Base-by-base conservation (phyloP, 306 rosid genomes). In the Acacia acuminata region DNA sequence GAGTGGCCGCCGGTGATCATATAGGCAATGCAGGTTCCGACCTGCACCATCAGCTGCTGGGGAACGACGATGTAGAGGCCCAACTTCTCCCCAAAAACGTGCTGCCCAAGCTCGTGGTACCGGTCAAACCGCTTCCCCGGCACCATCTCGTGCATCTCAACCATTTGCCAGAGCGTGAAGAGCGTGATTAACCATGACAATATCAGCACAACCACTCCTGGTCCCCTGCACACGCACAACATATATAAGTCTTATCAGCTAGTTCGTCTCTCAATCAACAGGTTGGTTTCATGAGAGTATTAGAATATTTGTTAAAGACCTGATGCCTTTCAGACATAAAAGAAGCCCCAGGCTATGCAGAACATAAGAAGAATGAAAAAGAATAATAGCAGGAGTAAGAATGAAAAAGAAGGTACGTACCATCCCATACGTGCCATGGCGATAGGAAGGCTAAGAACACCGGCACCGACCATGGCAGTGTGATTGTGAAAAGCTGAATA, bases 401-500 rank as follows among this genome's bases (percentile, higher is more conserved):
- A n/a, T n/a, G 19, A 9, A 67, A 24, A 36, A 15, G 47, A 20
- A 19, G 14, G 5, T 24, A 44, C 58, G 3, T 85, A 95, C 98
- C 97, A 95, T 66, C 98, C 98, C 45, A 93, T 90, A 53, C 87
- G 82, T 0, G 97, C 36, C 94, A 95, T 84, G 81, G 98, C 98
- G 40, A 77, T 91, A 60, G 98, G 98, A 77, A 95, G 97, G 50
- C 88, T 87, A 58, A 95, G 98, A 42, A 95, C 97, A 1, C 98
- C 98, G 0, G 98, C 98, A 3, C 98, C 98, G 10, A 93, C 98
- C 98, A 93, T 95, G 82, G 98, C 97, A 0, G 98, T 95, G 86
- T 91, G 90, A 70, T 95, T 95, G 86, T 95, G 98, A 81, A 91
- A 95, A 64, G 98, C 94, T 0, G 98, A 92, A 70, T 87, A 93